Evolutionary conservation across 176 grass and related monocot species (phyloP), one percentile per base, ranked within the genome.

Genomic region (Thalia dealbata): DNA sequence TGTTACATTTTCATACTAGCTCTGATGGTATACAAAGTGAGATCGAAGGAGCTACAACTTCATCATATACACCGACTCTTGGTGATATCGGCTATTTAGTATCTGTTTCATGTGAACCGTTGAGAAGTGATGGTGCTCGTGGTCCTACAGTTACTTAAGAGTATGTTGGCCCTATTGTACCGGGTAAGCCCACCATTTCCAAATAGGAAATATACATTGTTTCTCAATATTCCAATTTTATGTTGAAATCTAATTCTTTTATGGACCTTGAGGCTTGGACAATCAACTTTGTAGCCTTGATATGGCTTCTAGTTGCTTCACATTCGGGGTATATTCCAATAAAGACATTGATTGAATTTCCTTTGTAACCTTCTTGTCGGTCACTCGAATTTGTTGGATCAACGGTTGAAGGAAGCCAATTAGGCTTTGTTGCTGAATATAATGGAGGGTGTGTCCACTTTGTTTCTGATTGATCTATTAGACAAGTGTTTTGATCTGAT

Each of bases 51-150:
- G 85, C 79, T 74, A 79, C 71, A 78, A 81, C 78, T 69, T 79
- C 82, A 81, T 97, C 95, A 63, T 97, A 92, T 77, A 86, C 82
- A 79, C 82, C 92, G 76, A 79, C 82, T 66, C 84, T 88, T 0
- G 27, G 80, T 75, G 90, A 97, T 77, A 88, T 97, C 82, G 90
- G 85, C 64, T 91, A 78, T 15, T 73, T 80, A 68, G 50, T 97
- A 78, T 90, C 70, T 77, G 87, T 92, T 69, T 92, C 86, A 9
- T 97, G 90, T 50, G 73, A 88, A 66, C 95, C 95, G 64, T 67
- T 92, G 78, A 91, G 95, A 91, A 92, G 68, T 73, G 95, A 97
- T 12, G 83, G 87, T 62, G 79, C 82, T 76, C 71, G 71, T 81
- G 95, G 95, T 81, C 84, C 83, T 78, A 82, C 81, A 74, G 73